Evolutionary conservation across 2,329 filamentous ascomycete species (phyloP), one percentile per base, ranked within the genome.

Genomic region (Sporothrix brasiliensis): DNA sequence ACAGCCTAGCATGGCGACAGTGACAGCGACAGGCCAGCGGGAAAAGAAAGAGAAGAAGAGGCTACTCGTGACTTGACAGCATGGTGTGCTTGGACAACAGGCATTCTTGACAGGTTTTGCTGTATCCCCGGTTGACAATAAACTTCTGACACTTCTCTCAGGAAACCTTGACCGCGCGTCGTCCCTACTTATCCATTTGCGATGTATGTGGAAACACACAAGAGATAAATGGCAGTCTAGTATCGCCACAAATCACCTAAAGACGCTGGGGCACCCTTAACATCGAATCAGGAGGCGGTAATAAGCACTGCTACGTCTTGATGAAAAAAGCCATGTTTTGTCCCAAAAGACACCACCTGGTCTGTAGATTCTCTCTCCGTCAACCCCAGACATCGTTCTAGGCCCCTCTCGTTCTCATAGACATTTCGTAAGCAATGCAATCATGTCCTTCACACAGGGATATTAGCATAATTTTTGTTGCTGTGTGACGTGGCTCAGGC

Each of bases 181-280:
- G 27, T 41, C 10, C 30, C 19, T 4, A 11, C 56, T 21, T 60
- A 34, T 60, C 34, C 56, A 30, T 13, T 21, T 60, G 4, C 9
- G 56, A 21, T 16, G 52, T 19, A 60, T 60, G 21, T 41, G 11
- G 56, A 60, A 60, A 60, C 56, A 39, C 56, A 4, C 30, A 54
- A 16, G 39, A 21, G n/a, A 41, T 58, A n/a, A n/a, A 41, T 4
- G 56, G 56, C 34, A 60, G 30, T 41, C 30, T n/a, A 21, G 41
- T 21, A 39, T 60, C 19, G 52, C 52, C 30, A 60, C 56, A 11
- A 19, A 27, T 10, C 11, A 53, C 21, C 10, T 24, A 54, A 4
- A 14, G 13, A 34, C 34, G 34, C 34, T 34, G 34, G 5, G 13
- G 24, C 2, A 2, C 24, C 52, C 13, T 54, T 11, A 30, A 11